These are phyloP conservation scores for Taphrina wiesneri DNA, from an alignment of 1,139 yeast genomes.

Conservation along the genomic window DNA sequence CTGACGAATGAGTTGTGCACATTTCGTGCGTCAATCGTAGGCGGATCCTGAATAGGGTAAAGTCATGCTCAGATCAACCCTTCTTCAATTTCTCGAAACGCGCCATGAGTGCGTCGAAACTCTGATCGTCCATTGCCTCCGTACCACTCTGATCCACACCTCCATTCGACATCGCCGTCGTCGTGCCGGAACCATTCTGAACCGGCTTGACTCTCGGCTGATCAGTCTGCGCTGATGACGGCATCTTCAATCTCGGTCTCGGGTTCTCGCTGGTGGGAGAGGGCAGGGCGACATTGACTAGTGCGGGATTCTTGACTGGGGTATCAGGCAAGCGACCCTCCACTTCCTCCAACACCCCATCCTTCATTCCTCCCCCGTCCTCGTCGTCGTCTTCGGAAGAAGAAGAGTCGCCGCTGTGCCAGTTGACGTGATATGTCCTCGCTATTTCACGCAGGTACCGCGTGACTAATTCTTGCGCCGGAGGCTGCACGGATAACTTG, in stretches of 20 bases:
- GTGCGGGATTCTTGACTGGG: background rate
- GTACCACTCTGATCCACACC: slow-evolving; percentile 44
- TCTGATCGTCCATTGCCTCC: slow-evolving; percentile 35
- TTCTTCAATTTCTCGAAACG: slow-evolving; percentile 34
- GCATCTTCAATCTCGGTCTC: slow-evolving; percentile 36
- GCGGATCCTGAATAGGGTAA: background rate
- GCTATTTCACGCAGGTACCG: slow-evolving; percentile 80
- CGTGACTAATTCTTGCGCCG: slow-evolving; percentile 63
- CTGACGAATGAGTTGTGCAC: too few species aligned
- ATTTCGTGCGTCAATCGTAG: too few species aligned
- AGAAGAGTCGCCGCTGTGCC: slow-evolving; percentile 43
- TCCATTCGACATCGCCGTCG: slow-evolving; percentile 39
- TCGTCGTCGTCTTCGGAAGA: slow-evolving; percentile 42
- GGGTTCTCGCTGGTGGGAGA: slow-evolving; percentile 37
- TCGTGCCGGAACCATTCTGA: background rate
- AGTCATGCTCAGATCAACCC: background rate
- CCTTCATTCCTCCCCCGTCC: slow-evolving; percentile 27
- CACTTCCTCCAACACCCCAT: slow-evolving; percentile 4
- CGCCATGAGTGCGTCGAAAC: slow-evolving; percentile 52
- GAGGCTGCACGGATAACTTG: slow-evolving; percentile 69
- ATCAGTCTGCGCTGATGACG: slow-evolving; percentile 23
- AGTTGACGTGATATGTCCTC: slow-evolving; percentile 73
- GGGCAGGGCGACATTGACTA: slow-evolving; percentile 36
- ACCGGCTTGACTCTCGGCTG: slow-evolving; percentile 8
- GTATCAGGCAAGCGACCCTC: background rate